Conservation (phyloP, 495 filamentous ascomycete species). For the Daldinia concentrica region DNA sequence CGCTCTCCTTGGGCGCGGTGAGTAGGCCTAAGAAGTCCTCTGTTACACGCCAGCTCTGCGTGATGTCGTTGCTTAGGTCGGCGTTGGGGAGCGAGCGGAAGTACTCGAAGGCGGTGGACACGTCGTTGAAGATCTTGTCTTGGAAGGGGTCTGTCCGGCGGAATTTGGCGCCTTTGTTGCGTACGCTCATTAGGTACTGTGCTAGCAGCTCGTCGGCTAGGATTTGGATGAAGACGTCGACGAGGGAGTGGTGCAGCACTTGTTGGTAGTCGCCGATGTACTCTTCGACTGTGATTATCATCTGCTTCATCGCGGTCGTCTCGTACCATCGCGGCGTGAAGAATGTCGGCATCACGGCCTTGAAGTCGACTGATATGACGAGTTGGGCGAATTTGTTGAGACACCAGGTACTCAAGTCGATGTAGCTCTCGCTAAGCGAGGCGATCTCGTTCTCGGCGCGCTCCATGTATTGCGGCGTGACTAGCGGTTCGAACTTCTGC, state of each 20-base stretch:
- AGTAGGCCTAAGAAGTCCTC: slow-evolving; percentile 81
- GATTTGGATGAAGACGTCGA: slow-evolving; percentile 90
- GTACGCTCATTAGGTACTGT: slow-evolving; percentile 83
- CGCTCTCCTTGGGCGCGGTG: slow-evolving; percentile 73
- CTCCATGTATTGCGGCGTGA: slow-evolving; percentile 81
- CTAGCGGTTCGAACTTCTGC: slow-evolving; percentile 76
- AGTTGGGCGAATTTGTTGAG: slow-evolving; percentile 82
- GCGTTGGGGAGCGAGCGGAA: slow-evolving; percentile 65
- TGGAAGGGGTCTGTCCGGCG: slow-evolving; percentile 81
- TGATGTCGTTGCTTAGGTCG: slow-evolving; percentile 68
- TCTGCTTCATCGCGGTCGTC: slow-evolving; percentile 82
- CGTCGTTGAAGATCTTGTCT: slow-evolving; percentile 89
- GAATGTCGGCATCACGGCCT: slow-evolving; percentile 80
- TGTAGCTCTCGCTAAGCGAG: slow-evolving; percentile 83
- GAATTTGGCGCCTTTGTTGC: slow-evolving; percentile 92
- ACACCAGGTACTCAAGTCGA: slow-evolving; percentile 91
- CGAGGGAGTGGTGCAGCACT: slow-evolving; percentile 82
- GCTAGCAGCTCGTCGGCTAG: slow-evolving; percentile 88
- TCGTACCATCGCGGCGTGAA: slow-evolving; percentile 92
- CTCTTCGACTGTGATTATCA: slow-evolving; percentile 91
- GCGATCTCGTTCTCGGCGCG: slow-evolving; percentile 76
- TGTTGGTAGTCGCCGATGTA: slow-evolving; percentile 86
- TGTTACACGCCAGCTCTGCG: slow-evolving; percentile 89
- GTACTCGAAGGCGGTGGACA: slow-evolving; percentile 83
- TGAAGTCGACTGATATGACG: slow-evolving; percentile 89